Evolutionary conservation across 192 early-diverging fungal species (phyloP), one percentile per base, ranked within the genome.

Genomic region (Piromyces sp.): DNA sequence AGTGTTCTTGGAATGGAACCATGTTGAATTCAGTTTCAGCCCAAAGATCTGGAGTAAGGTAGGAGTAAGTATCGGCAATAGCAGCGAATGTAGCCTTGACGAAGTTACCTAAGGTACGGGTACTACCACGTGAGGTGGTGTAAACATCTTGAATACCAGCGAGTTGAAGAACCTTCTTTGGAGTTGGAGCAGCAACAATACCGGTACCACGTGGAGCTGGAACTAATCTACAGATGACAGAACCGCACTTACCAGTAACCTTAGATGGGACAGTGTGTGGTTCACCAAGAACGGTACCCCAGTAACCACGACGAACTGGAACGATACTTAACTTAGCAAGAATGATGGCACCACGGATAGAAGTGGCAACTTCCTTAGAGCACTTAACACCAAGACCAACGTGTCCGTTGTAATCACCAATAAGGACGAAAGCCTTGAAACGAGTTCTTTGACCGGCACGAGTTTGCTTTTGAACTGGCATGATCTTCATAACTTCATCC

Each of bases 401-500:
- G 91, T 98, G 97, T 82, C 97, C 97, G 88, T 97, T 90, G 81
- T 86, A 89, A 92, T 98, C 97, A 89, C 97, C 97, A 86, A 98
- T 95, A 90, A 96, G 95, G 83, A 98, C 97, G 86, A 96, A 98
- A 85, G 97, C 97, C 95, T 98, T 98, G 93, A 98, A 98, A 87
- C 97, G 95, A 85, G 97, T 98, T 86, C 97, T 94, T 92, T 98
- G 97, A 93, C 97, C 97, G 85, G 97, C 97, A 88, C 94, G 94
- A 87, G 97, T 98, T 90, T 98, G 97, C 94, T 98, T 98, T 93
- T 98, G 97, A 84, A 98, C 97, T 81, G 97, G 97, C 91, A 96
- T 97, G 86, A 98, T 96, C 93, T 98, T 98, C 97, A 98, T 98
- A 83, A 98, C 97, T 91, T 98, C 95, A 89, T 98, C 97, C 94